Conservation (phyloP, 306 rosid genomes). For the Cucurbita pepo region DNA sequence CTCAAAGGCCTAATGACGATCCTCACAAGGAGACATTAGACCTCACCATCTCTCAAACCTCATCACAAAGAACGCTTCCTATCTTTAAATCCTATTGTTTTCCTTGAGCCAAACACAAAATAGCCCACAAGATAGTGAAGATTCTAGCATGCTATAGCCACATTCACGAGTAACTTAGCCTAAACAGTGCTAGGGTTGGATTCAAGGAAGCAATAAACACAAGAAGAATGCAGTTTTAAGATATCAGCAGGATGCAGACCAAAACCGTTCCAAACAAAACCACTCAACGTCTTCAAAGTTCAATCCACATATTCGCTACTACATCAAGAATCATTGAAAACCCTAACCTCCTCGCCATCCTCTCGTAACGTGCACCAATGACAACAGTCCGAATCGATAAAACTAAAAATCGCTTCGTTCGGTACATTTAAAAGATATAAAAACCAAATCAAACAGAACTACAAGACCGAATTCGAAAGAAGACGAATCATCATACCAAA, state of each 20-base stretch:
- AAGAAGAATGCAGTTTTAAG: not conserved
- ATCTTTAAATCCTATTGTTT: not conserved
- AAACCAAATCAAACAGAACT: not conserved
- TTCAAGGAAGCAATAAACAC: not conserved
- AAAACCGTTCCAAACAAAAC: not conserved
- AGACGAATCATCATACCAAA: not conserved
- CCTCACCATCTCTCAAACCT: not conserved
- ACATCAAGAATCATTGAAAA: not conserved
- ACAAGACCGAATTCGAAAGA: not conserved
- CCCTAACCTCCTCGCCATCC: constrained; percentile 3
- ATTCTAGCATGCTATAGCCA: not conserved
- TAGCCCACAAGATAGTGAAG: not conserved
- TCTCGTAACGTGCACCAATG: not conserved
- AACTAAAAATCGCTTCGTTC: not conserved
- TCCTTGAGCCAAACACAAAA: not conserved
- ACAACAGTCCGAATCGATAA: not conserved
- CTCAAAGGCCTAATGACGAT: not conserved
- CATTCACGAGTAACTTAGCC: not conserved
- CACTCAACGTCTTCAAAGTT: not conserved
- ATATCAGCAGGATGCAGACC: not conserved
- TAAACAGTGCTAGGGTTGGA: not conserved
- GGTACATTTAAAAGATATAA: not conserved
- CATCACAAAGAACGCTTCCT: not conserved
- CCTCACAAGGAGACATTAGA: not conserved
- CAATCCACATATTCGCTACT: not conserved